Evolutionary conservation across 2,329 filamentous ascomycete genomes (phyloP), one percentile per base, ranked within the genome.

Genomic region (Penicillium sp.): DNA sequence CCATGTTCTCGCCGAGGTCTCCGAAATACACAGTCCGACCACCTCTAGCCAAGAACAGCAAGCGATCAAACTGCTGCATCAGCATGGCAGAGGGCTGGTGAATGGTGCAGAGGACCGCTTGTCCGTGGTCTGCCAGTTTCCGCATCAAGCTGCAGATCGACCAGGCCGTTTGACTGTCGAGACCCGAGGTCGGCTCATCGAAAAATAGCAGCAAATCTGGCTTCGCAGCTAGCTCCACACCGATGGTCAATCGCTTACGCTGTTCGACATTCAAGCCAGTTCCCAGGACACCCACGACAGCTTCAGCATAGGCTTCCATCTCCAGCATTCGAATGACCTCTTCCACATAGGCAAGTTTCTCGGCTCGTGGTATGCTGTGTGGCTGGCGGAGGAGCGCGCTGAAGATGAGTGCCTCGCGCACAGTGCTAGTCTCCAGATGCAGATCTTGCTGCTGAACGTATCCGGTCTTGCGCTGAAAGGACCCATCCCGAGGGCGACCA

Each of bases 81-180:
- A 96, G 82, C 82, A 96, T 91, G 37, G 92, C 92, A 10, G 91
- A 95, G 10, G 93, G 93, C 75, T 97, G 93, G 75, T 97, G 93
- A 62, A 96, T 96, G 0, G 93, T 96, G 79, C 92, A 96, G 10
- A 96, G 85, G 73, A 96, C 90, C 43, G 93, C 92, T 74, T 95
- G 91, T n/a, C 93, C 92, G 63, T 87, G 89, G 74, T 94, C 90
- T 69, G 91, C 91, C 28, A 96, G 83, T 79, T 96, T 96, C 75
- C 94, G 88, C 56, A 97, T 84, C 6, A 96, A 83, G 69, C 90
- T 88, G 54, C 91, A 84, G 70, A 96, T 96, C 62, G 91, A 90
- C 90, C 91, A 96, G 0, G 92, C 92, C 0, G 92, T 96, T 75
- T 96, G 92, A 67, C 88, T 91, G 75, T 96, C 93, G 5, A 96